A percentile compares a stretch with the other conserved stretches of the same genome.
phyloP scores from a whole-genome alignment of 257 asterid species.

The Mentha longifolia region DNA sequence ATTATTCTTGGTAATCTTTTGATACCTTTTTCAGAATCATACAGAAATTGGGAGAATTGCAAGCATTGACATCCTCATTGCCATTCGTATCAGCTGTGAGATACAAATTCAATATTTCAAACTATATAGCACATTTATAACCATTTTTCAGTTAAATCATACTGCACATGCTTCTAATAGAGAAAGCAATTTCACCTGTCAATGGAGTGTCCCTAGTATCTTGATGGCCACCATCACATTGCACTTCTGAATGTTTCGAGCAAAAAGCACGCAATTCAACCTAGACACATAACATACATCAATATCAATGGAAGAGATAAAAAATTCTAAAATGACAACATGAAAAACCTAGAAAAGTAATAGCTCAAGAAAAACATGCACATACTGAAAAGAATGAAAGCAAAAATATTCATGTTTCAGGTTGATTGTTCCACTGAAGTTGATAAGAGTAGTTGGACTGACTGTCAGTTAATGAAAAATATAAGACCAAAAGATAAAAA shows the following conservation, averaged over 20 bases:
- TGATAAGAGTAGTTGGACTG: neutral
- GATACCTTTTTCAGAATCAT: conserved; percentile 80
- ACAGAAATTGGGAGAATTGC: conserved; percentile 47
- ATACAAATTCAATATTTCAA: conserved; percentile 43
- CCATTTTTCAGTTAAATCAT: conserved; percentile 32
- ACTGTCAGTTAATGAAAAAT: neutral
- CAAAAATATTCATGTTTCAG: neutral
- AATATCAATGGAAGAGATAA: conserved; percentile 21
- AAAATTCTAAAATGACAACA: conserved; percentile 10
- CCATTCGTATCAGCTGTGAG: conserved; percentile 41
- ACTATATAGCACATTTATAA: conserved; percentile 35
- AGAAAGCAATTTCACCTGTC: conserved; percentile 55
- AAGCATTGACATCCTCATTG: conserved; percentile 42
- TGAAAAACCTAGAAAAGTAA: conserved; percentile 23
- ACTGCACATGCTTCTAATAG: conserved; percentile 33
- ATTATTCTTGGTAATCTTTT: conserved; percentile 11
- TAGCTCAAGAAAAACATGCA: neutral
- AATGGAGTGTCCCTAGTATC: conserved; percentile 44
- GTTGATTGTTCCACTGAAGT: neutral
- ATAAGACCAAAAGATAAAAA: conserved; percentile 36
- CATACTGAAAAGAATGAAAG: neutral
- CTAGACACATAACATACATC: conserved; percentile 43
- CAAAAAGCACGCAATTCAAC: conserved; percentile 97
- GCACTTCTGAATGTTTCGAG: conserved; percentile 84
- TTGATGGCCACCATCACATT: conserved; percentile 47